These are phyloP conservation scores for Theileria equi DNA, from an alignment of 169 alveolate species.

Conservation along the genomic window DNA sequence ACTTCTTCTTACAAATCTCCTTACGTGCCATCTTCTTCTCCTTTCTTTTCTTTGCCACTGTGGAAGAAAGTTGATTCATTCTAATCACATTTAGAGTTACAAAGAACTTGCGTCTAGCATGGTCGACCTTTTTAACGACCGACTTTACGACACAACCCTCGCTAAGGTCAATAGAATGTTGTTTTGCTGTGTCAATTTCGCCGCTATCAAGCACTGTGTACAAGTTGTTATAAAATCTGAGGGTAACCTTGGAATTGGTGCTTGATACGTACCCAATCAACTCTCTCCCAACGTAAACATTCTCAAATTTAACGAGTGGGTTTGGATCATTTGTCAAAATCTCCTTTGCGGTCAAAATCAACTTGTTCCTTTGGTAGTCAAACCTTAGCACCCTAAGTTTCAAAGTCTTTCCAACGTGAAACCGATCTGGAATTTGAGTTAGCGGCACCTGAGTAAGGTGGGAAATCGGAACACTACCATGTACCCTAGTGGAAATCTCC, in stretches of 20 bases:
- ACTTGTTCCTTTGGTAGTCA: conserved; percentile 36
- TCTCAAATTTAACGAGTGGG: conserved; percentile 28
- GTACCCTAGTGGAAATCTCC: conserved; percentile 41
- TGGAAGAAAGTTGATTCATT: conserved; percentile 11
- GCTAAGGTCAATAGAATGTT: conserved; percentile 13
- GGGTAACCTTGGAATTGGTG: conserved; percentile 6
- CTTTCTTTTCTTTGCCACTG: conserved; percentile 2
- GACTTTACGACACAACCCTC: conserved; percentile 42
- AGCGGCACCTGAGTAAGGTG: conserved; percentile 61
- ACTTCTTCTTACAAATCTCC: conserved; percentile 48
- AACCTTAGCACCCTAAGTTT: conserved; percentile 54
- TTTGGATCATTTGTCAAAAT: conserved; percentile 28
- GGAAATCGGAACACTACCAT: conserved; percentile 56
- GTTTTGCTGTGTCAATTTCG: conserved; percentile 38
- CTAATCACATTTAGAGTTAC: conserved; percentile 37
- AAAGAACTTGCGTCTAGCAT: conserved; percentile 22
- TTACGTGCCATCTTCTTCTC: conserved; percentile 27
- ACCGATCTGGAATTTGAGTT: conserved; percentile 42
- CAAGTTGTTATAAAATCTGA: conserved; percentile 43
- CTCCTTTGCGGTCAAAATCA: conserved; percentile 50
- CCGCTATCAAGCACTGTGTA: conserved; percentile 19
- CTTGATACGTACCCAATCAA: conserved; percentile 34
- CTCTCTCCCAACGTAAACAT: conserved; percentile 38
- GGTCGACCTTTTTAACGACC: conserved; percentile 38
- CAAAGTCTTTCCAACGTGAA: conserved; percentile 25